A percentile compares a stretch with the other conserved stretches of the same genome.
phyloP scores from a whole-genome alignment of 306 rosid genomes.

The Castanea sativa region DNA sequence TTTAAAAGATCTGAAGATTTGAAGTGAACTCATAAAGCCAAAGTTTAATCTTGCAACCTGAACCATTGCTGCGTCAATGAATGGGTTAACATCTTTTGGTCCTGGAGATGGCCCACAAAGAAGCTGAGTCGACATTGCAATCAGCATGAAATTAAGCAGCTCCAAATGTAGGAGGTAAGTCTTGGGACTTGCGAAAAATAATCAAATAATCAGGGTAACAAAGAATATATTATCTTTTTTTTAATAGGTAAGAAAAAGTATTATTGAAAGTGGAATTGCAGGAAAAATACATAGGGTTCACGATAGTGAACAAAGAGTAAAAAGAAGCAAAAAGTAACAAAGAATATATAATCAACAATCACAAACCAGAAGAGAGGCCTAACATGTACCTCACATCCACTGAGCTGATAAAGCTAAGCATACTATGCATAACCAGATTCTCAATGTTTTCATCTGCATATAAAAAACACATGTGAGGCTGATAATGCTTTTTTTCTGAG shows the following conservation, averaged over 20 bases:
- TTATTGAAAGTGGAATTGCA: too few relatives aligned
- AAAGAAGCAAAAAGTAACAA: not conserved
- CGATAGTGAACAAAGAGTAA: too few relatives aligned
- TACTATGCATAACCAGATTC: slow-evolving; percentile 64
- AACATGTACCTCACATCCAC: slow-evolving; percentile 82
- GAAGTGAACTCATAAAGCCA: slow-evolving; percentile 19
- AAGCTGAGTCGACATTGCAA: slow-evolving; percentile 97
- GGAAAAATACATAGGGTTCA: too few relatives aligned
- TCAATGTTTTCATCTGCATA: slow-evolving; percentile 74
- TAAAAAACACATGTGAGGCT: slow-evolving; percentile 6
- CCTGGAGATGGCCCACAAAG: slow-evolving; percentile 95
- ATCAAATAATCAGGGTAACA: slow-evolving; percentile 38
- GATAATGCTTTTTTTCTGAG: not conserved
- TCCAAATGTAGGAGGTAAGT: slow-evolving; percentile 80
- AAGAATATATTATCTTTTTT: slow-evolving; percentile 4
- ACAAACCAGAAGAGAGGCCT: slow-evolving; percentile 26
- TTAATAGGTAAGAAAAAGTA: too few relatives aligned
- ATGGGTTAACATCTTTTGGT: slow-evolving; percentile 78
- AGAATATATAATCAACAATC: slow-evolving; percentile 22
- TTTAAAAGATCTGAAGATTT: slow-evolving; percentile 10
- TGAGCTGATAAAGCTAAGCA: slow-evolving; percentile 72
- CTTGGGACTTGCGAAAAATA: slow-evolving; percentile 39
- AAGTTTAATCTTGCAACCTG: slow-evolving; percentile 62
- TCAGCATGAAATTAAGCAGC: slow-evolving; percentile 88
- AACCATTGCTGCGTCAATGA: slow-evolving; percentile 88